phyloP scores from a whole-genome alignment of 1,139 yeast genomes.

The Taphrina deformans region DNA sequence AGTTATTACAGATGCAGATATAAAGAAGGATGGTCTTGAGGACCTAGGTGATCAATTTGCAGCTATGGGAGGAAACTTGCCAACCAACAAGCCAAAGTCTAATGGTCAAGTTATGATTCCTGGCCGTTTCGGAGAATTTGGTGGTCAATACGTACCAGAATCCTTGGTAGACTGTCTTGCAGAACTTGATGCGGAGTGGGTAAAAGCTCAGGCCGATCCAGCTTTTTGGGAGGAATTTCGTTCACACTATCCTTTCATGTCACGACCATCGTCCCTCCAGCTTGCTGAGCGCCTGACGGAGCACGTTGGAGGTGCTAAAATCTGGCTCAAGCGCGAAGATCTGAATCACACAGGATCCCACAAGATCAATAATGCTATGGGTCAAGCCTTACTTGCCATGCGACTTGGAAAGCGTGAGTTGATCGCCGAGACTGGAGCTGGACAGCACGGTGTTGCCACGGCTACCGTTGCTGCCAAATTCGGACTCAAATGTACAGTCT shows the following conservation, averaged over 20 bases:
- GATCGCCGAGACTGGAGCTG: conserved; percentile 99
- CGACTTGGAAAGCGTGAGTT: conserved; percentile 86
- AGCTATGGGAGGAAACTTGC: conserved; percentile 34
- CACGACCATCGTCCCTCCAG: conserved; percentile 93
- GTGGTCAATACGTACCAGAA: conserved; percentile 99
- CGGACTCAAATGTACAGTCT: conserved; percentile 92
- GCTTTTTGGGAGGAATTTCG: conserved; percentile 89
- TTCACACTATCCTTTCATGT: conserved; percentile 81
- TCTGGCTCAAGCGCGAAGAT: conserved; percentile 98
- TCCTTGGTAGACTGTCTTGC: conserved; percentile 86
- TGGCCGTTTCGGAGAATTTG: conserved; percentile 87
- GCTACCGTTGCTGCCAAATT: conserved; percentile 99
- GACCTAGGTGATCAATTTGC: conserved; percentile 34
- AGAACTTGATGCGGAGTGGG: conserved; percentile 85
- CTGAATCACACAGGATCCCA: conserved; percentile 97
- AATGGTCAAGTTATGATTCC: conserved; percentile 49
- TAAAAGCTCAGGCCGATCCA: conserved; percentile 82
- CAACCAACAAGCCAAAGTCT: conserved; percentile 16
- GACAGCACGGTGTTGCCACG: conserved; percentile 99
- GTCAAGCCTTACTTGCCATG: conserved; percentile 88
- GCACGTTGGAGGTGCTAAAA: conserved; percentile 92
- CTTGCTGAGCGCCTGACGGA: conserved; percentile 86
- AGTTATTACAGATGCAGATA: conserved; percentile 38
- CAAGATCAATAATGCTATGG: conserved; percentile 93
- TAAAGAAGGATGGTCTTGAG: conserved; percentile 32